Evolutionary conservation across 768 basidiomycete genomes (phyloP), one percentile per base, ranked within the genome.

Genomic region (Rhizopogon sp.): DNA sequence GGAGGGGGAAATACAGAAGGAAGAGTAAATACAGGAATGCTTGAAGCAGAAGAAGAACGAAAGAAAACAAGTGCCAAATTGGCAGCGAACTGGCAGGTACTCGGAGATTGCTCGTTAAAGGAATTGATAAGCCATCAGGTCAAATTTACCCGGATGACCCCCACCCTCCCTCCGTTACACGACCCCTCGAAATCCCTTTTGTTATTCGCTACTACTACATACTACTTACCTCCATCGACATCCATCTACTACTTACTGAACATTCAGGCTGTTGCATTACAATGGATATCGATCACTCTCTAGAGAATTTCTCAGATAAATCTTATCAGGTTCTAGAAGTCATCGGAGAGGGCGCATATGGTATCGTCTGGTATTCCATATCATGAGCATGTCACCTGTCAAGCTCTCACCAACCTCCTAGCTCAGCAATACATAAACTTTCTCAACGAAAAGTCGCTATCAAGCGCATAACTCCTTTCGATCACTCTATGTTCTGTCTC

Each of bases 331-430:
- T 90, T 1, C 72, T 89, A 46, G 89, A 92, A 70, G 84, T 91
- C 57, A 90, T 94, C 52, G 94, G 96, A 33, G 96, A 98, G 66
- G 96, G 95, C 41, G 94, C 93, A 13, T 96, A 96, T 72, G 95
- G 94, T 39, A 84, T 95, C 65, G 95, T 97, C 43, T 87, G 87
- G 76, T 76, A 50, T 59, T 70, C 33, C 35, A 39, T 31, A 58
- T 37, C 37, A 39, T 52, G 31, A 33, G 31, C 20, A 22, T 39
- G 13, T 43, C 41, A 47, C n/a, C 42, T 58, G 50, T 55, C 53
- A 37, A 20, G 9, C 52, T 64, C 49, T 55, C 43, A 54, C 52
- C 62, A 62, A 41, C 11, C 33, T 33, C 47, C 35, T 61, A 83
- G 81, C 65, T 88, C 88, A 45, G 93, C 93, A 6, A 72, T 90